phyloP scores from a whole-genome alignment of 495 filamentous ascomycete species.

The Delitschia confertaspora region DNA sequence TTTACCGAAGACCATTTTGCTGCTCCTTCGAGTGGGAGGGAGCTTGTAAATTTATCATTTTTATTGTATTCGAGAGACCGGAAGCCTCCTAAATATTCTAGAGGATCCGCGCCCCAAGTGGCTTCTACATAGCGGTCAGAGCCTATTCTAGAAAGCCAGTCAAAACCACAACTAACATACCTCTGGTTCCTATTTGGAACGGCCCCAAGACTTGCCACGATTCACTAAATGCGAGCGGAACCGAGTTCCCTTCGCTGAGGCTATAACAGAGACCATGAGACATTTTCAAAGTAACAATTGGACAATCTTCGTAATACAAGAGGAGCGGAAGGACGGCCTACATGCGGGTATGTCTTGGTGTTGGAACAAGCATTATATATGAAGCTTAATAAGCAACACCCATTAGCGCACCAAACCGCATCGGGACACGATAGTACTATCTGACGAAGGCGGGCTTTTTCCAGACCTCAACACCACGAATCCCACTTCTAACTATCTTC shows the following conservation, averaged over 20 bases:
- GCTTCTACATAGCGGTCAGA: slow-evolving; percentile 39
- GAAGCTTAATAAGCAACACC: too few relatives aligned
- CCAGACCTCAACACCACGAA: not conserved
- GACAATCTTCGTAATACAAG: too few relatives aligned
- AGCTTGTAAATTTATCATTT: slow-evolving; percentile 39
- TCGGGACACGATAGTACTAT: too few relatives aligned
- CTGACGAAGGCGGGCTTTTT: not conserved
- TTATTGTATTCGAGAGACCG: slow-evolving; percentile 36
- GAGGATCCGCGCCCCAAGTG: slow-evolving; percentile 51
- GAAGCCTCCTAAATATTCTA: slow-evolving; percentile 48
- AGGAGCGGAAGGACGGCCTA: too few relatives aligned
- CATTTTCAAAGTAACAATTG: too few relatives aligned
- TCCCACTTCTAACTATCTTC: too few relatives aligned
- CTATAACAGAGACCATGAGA: too few relatives aligned
- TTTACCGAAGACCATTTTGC: slow-evolving; percentile 39
- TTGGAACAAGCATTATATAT: not conserved
- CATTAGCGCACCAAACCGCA: too few relatives aligned
- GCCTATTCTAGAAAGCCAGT: not conserved
- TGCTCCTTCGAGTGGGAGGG: slow-evolving; percentile 42
- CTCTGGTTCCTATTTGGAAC: slow-evolving; percentile 53
- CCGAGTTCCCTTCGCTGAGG: slow-evolving; percentile 4
- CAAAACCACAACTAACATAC: slow-evolving; percentile 31
- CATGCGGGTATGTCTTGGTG: too few relatives aligned
- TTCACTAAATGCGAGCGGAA: slow-evolving; percentile 33
- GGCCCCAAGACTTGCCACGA: slow-evolving; percentile 50